A percentile compares a stretch with the other conserved stretches of the same genome.
Evolutionary conservation across 1,284 basidiomycete genomes (phyloP).

Genomic region (Fomitopsis betulina): DNA sequence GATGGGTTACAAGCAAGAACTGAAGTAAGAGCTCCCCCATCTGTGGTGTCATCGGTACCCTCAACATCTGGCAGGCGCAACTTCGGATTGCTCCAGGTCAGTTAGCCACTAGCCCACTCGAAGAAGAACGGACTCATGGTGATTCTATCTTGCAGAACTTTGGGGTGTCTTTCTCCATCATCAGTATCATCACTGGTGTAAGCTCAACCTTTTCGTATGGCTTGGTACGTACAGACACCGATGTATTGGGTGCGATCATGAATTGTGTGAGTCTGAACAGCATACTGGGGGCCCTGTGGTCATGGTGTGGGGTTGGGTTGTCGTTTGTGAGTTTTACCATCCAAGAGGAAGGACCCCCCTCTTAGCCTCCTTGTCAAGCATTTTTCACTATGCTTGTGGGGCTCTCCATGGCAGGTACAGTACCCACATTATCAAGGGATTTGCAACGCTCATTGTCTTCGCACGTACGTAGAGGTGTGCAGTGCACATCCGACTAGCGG

Average conservation of each 20-base stretch:
- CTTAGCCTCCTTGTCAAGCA: slow-evolving; percentile 29
- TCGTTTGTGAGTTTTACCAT: slow-evolving; percentile 36
- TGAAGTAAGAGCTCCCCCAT: slow-evolving; percentile 40
- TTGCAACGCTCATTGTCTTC: neutral
- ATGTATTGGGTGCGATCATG: neutral
- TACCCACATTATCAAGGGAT: neutral
- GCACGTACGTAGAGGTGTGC: slow-evolving; percentile 51
- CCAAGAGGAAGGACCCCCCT: neutral
- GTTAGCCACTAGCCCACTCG: slow-evolving; percentile 11
- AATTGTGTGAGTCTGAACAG: slow-evolving; percentile 24
- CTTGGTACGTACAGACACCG: slow-evolving; percentile 38
- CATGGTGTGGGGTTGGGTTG: slow-evolving; percentile 75
- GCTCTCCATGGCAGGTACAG: slow-evolving; percentile 62
- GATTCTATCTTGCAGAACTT: slow-evolving; percentile 56
- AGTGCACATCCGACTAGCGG: slow-evolving; percentile 73
- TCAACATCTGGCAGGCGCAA: slow-evolving; percentile 36
- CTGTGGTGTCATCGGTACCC: neutral
- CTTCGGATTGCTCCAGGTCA: slow-evolving; percentile 53
- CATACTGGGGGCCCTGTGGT: slow-evolving; percentile 70
- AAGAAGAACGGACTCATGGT: neutral
- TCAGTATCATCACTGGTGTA: slow-evolving; percentile 66
- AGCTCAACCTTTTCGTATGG: slow-evolving; percentile 65
- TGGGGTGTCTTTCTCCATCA: slow-evolving; percentile 73
- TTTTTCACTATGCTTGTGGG: slow-evolving; percentile 64
- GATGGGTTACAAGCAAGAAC: slow-evolving; percentile 75